A percentile compares a stretch with the other conserved stretches of the same genome.
These are phyloP conservation scores for Hylodesmum podocarpum DNA, from an alignment of 306 rosid genomes.

Conservation along the genomic window DNA sequence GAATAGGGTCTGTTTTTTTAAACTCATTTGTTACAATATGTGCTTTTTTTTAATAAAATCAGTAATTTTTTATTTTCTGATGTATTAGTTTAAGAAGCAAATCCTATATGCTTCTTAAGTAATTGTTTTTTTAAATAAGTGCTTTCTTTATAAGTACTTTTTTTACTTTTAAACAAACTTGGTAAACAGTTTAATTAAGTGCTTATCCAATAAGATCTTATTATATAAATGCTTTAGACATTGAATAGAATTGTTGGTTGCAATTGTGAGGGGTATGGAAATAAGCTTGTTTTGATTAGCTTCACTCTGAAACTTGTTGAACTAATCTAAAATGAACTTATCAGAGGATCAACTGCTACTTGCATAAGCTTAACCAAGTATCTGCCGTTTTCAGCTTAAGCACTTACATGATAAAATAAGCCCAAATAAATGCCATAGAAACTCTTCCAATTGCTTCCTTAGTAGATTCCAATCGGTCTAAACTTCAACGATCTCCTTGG, in stretches of 20 bases:
- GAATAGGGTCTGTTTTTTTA: no score
- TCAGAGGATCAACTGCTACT: not conserved
- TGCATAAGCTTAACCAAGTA: not conserved
- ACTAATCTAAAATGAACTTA: not conserved
- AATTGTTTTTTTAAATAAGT: no score
- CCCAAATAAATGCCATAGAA: not conserved
- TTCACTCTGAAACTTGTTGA: not conserved
- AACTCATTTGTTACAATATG: no score
- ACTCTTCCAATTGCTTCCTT: not conserved
- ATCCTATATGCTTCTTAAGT: no score
- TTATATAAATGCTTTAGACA: not conserved
- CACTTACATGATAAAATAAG: not conserved
- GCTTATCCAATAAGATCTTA: not conserved
- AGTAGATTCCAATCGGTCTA: slow-evolving; percentile 2
- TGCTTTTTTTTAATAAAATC: no score
- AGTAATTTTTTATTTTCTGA: no score
- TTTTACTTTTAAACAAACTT: no score
- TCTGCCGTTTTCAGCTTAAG: not conserved
- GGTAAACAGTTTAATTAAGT: not conserved
- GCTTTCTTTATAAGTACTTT: no score
- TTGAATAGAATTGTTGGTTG: not conserved
- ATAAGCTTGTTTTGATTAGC: not conserved
- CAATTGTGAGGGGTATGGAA: not conserved
- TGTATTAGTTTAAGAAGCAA: no score
- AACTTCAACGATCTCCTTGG: not conserved